Base-by-base conservation (phyloP, 257 asterid species). In the Nicotiana sylvestris region DNA sequence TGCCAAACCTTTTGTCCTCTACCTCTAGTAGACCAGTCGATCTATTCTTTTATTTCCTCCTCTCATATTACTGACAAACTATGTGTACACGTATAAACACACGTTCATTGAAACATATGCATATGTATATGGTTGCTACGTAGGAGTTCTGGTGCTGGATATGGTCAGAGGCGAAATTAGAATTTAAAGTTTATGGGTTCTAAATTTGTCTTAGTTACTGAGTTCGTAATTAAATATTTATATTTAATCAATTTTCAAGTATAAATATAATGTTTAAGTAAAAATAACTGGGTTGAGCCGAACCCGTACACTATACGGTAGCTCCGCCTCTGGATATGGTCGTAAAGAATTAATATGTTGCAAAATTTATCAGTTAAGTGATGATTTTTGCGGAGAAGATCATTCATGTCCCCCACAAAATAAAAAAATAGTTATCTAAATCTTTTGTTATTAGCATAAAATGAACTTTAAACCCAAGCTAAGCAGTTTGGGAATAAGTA, bases 31-130 rank as follows among this genome's bases (percentile, higher is more conserved):
- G 25, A 72, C 79, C 55, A 6, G 25, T 72, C 12, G 13, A 21
- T 72, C 61, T 46, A 72, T 11, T 69, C 32, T 69, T 69, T 30
- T n/a, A 29, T 69, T 72, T 72, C 79, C 79, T 13, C 39, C 79
- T 46, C 13, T 72, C 80, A 49, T 49, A 4, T 49, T 49, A 74
- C 80, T 74, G 64, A 49, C 13, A 74, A 43, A 13, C 64, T 49
- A 27, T 72, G 78, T 43, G 78, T 46, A 12, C 78, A 10, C 57
- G 25, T 72, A 39, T 37, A 70, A 9, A 72, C 25, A 32, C 60
- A 72, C 37, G 6, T 72, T 43, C 58, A 72, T 25, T 72, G 78
- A 2, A 43, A 70, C 78, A 70, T 43, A 43, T 70, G 30, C 57
- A 21, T 70, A n/a, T 21, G 78, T n/a, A 12, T 13, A 43, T 46